Evolutionary conservation across 805 yeast species (phyloP).

Genomic region (Yamadazyma paraphyllophila): DNA sequence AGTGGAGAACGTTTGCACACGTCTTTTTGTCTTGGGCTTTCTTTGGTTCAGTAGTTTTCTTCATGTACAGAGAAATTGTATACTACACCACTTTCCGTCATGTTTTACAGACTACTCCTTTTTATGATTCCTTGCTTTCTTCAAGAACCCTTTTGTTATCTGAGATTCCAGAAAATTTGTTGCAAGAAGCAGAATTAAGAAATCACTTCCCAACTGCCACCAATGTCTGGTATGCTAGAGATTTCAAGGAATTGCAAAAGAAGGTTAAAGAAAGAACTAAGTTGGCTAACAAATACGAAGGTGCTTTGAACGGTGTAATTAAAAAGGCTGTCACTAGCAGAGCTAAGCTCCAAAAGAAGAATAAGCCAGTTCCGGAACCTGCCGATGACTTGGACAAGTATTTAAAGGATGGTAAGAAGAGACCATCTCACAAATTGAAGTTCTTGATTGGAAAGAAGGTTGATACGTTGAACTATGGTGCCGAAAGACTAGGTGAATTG

Average conservation of each 20-base stretch:
- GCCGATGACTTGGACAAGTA: conserved; percentile 58
- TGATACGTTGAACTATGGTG: conserved; percentile 73
- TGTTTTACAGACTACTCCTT: conserved; percentile 68
- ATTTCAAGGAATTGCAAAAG: conserved; percentile 55
- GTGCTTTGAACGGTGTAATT: conserved; percentile 58
- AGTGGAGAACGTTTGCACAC: conserved; percentile 69
- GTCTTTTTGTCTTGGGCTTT: conserved; percentile 73
- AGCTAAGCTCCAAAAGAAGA: conserved; percentile 56
- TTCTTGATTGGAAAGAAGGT: conserved; percentile 80
- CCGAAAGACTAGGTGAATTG: conserved; percentile 63
- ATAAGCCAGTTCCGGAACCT: conserved; percentile 53
- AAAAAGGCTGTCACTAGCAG: conserved; percentile 58
- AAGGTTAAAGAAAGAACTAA: conserved; percentile 62
- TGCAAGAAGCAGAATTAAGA: conserved; percentile 50
- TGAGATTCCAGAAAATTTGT: conserved; percentile 53
- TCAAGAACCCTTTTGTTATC: conserved; percentile 73
- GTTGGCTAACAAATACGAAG: conserved; percentile 60
- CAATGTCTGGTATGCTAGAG: conserved; percentile 62
- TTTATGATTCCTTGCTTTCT: conserved; percentile 65
- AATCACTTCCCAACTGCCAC: conserved; percentile 62
- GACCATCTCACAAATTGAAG: conserved; percentile 78
- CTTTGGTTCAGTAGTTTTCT: conserved; percentile 62
- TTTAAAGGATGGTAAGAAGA: conserved; percentile 63
- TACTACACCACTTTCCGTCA: conserved; percentile 73
- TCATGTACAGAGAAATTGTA: conserved; percentile 71